Evolutionary conservation across 495 filamentous ascomycete species (phyloP).

Genomic region (Parathielavia hyrcaniae): DNA sequence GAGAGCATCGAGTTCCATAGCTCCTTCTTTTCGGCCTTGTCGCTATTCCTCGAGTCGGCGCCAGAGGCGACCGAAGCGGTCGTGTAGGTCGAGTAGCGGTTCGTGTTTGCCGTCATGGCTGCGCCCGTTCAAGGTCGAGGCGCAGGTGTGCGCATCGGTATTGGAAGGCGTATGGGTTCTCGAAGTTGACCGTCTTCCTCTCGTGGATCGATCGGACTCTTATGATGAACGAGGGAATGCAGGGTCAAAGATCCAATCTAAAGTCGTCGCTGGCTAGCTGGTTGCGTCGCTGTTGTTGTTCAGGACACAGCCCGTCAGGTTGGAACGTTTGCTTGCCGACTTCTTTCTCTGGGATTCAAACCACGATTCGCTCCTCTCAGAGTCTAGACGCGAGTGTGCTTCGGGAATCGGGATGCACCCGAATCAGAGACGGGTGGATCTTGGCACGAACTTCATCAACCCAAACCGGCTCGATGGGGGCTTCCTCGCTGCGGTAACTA

Average conservation of each 20-base stretch:
- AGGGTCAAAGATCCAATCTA: background rate
- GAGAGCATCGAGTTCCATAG: slow-evolving; percentile 95
- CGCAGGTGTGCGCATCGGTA: slow-evolving; percentile 14
- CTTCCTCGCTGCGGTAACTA: background rate
- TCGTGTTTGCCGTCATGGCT: slow-evolving; percentile 51
- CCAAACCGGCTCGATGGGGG: too few relatives aligned
- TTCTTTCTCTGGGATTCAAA: slow-evolving; percentile 2
- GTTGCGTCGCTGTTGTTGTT: background rate
- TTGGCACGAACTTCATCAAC: background rate
- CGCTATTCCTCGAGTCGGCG: slow-evolving; percentile 53
- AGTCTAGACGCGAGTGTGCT: slow-evolving; percentile 12
- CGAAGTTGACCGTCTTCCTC: background rate
- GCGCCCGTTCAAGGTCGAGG: slow-evolving; percentile 12
- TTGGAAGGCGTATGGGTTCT: background rate
- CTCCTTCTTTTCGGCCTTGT: slow-evolving; percentile 66
- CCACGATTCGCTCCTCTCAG: slow-evolving; percentile 9
- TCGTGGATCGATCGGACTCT: background rate
- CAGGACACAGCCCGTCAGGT: background rate
- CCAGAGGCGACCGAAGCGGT: slow-evolving; percentile 35
- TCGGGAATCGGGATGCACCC: background rate
- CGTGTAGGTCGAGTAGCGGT: slow-evolving; percentile 51
- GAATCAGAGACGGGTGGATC: slow-evolving; percentile 3
- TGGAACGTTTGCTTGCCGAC: background rate
- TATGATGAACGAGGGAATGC: background rate
- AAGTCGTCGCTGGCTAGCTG: background rate